phyloP scores from a whole-genome alignment of 2,329 filamentous ascomycete species.

The Penicillium thymicola region DNA sequence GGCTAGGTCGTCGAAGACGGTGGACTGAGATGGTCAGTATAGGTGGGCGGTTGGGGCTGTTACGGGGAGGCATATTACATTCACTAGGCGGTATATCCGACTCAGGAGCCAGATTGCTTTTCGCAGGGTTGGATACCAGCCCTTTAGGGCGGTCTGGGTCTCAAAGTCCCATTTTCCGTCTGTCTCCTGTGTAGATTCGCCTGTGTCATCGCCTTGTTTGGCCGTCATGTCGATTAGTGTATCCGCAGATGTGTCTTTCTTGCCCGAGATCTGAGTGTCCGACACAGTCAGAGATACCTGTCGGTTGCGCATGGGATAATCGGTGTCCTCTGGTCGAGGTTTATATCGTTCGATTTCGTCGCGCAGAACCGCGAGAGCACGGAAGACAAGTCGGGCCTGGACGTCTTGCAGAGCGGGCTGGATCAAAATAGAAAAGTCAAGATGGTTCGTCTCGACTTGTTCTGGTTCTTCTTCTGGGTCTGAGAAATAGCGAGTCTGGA shows the following conservation, averaged over 20 bases:
- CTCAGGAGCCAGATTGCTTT: constrained; percentile 68
- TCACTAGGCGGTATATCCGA: constrained; percentile 66
- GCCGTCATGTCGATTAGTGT: constrained; percentile 43
- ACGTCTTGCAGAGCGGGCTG: constrained; percentile 66
- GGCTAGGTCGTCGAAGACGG: constrained; percentile 68
- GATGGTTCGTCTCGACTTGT: constrained; percentile 49
- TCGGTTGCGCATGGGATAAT: constrained; percentile 57
- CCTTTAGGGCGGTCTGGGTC: constrained; percentile 55
- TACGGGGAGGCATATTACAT: constrained; percentile 43
- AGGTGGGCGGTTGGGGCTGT: not conserved
- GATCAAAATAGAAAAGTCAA: constrained; percentile 62
- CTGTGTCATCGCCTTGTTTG: constrained; percentile 50
- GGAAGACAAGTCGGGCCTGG: constrained; percentile 64
- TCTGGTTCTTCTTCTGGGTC: constrained; percentile 55
- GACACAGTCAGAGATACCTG: constrained; percentile 42
- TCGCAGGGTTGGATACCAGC: constrained; percentile 65
- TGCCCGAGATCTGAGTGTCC: constrained; percentile 53
- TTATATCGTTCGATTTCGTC: constrained; percentile 66
- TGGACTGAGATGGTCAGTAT: constrained; percentile 47
- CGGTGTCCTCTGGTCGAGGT: constrained; percentile 62
- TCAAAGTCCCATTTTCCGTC: constrained; percentile 54
- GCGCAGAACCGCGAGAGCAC: constrained; percentile 60
- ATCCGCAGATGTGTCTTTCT: constrained; percentile 45
- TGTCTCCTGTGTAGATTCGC: constrained; percentile 41
- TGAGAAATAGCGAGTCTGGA: constrained; percentile 64